Percentiles rank a stretch among this genome's conserved stretches.
Conservation (phyloP, 306 rosid genomes). For the Astragalus membranaceus region DNA sequence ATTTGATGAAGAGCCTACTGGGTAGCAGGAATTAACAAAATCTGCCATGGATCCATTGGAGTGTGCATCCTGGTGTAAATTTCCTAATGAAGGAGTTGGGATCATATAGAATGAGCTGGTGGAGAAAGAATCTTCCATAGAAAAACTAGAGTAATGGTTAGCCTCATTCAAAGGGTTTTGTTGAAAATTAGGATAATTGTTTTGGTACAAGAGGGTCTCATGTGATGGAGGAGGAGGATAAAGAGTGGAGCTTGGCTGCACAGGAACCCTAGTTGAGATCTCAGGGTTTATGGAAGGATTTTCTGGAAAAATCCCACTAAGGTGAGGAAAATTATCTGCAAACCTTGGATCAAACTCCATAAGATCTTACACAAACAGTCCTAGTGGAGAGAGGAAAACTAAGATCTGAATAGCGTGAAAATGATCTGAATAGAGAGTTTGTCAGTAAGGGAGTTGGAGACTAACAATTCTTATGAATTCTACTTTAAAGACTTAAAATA, state of each 20-base stretch:
- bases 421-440: neutral
- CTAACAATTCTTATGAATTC: neutral
- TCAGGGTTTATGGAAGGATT: slow-evolving; percentile 16
- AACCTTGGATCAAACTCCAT: slow-evolving; percentile 38
- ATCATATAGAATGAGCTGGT: slow-evolving; percentile 9
- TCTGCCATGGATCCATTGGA: slow-evolving; percentile 5
- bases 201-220: slow-evolving; percentile 17
- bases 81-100: neutral
- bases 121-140: slow-evolving; percentile 19
- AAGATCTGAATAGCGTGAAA: neutral
- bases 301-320: slow-evolving; percentile 12
- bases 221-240: neutral
- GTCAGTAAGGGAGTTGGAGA: neutral
- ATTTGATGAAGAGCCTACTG: neutral
- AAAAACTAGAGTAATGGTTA: neutral
- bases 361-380: slow-evolving; percentile 5
- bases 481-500: neutral
- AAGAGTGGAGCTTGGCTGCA: neutral
- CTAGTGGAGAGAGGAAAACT: slow-evolving; percentile 7
- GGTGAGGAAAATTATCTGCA: neutral
- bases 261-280: neutral
- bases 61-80: neutral
- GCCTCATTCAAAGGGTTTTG: neutral
- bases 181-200: neutral
- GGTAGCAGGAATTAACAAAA: neutral